Evolutionary conservation across 306 rosid species (phyloP).

Genomic region (Notholithocarpus densiflorus): DNA sequence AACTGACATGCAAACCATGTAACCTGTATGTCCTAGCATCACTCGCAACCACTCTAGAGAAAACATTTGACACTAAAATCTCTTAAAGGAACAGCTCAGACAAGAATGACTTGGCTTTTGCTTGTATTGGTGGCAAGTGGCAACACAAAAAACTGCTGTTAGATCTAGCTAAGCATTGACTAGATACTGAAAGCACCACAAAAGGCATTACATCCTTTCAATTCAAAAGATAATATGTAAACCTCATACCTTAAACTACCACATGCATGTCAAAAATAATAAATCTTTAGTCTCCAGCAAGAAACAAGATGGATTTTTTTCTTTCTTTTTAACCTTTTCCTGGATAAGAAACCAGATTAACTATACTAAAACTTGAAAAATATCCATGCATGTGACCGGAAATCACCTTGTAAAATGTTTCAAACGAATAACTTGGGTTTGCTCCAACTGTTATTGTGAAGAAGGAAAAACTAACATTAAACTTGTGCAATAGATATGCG

Average conservation of each 20-base stretch:
- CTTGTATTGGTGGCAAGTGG: not conserved
- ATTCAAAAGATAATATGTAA: not conserved
- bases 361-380: not conserved
- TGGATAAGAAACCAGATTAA: not conserved
- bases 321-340: not conserved
- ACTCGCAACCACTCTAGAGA: not conserved
- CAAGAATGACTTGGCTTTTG: not conserved
- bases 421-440: conserved; percentile 83
- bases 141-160: not conserved
- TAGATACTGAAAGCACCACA: not conserved
- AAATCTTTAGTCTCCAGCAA: not conserved
- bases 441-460: conserved; percentile 91
- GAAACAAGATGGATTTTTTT: not conserved
- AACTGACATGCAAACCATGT: not conserved
- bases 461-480: conserved; percentile 72
- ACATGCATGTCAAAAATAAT: not conserved
- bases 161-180: not conserved
- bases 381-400: not conserved
- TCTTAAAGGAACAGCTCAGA: not conserved
- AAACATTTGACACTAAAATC: not conserved
- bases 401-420: conserved; percentile 90
- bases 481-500: conserved; percentile 79
- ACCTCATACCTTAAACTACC: not conserved
- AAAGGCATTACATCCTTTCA: not conserved
- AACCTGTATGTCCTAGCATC: not conserved